These are phyloP conservation scores for Serendipita indica DNA, from an alignment of 768 basidiomycete species.

Conservation along the genomic window DNA sequence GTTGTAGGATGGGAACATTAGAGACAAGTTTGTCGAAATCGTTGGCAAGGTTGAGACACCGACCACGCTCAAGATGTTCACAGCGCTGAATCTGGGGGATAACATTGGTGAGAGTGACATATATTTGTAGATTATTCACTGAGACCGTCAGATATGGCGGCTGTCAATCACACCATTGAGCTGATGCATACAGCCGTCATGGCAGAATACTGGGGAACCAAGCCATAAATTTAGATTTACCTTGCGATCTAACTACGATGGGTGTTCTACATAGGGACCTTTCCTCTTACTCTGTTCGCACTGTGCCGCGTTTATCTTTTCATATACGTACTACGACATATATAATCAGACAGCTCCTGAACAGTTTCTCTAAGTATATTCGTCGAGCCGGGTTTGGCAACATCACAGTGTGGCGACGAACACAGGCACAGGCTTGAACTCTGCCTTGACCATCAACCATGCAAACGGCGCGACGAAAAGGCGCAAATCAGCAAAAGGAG, in stretches of 20 bases:
- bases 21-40: not conserved
- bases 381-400: too few species aligned
- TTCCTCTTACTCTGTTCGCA: too few species aligned
- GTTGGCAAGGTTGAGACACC: not conserved
- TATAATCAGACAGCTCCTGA: too few species aligned
- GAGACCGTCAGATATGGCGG: not conserved
- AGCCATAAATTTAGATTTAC: not conserved
- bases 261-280: too few species aligned
- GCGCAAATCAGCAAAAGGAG: not conserved
- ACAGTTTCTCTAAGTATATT: too few species aligned
- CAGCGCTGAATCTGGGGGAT: not conserved
- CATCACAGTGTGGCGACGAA: too few species aligned
- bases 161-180: slow-evolving; percentile 6
- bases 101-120: not conserved
- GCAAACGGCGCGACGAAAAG: not conserved
- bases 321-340: too few species aligned
- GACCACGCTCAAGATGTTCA: not conserved
- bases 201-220: not conserved
- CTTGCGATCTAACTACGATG: too few species aligned
- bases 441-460: too few species aligned
- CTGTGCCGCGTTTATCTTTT: too few species aligned
- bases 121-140: not conserved
- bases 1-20: not conserved
- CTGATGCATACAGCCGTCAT: not conserved
- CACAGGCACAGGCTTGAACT: too few species aligned